These are phyloP conservation scores for Spatholobus suberectus DNA, from an alignment of 306 rosid species.

Conservation along the genomic window DNA sequence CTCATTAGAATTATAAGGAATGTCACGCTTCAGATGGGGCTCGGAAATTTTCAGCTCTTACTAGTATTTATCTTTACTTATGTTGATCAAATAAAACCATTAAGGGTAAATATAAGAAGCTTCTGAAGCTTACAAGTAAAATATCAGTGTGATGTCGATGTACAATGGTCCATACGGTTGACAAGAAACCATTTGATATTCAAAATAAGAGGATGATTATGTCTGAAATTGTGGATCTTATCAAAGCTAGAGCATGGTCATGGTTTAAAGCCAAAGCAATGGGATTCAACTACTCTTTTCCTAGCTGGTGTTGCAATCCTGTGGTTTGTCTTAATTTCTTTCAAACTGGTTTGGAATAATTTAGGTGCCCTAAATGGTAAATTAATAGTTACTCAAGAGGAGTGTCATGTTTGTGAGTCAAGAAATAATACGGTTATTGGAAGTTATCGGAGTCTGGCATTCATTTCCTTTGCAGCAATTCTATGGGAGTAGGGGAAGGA, in stretches of 20 bases:
- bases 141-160: too few relatives aligned
- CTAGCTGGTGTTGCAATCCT: not conserved
- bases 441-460: not conserved
- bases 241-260: not conserved
- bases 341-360: not conserved
- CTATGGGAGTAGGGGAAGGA: not conserved
- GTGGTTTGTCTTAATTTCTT: not conserved
- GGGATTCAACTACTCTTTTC: not conserved
- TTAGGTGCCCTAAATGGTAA: not conserved
- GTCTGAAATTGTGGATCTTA: not conserved
- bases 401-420: not conserved
- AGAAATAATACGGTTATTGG: not conserved
- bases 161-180: not conserved
- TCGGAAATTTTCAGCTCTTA: not conserved
- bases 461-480: not conserved
- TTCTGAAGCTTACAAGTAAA: not conserved
- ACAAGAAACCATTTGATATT: not conserved
- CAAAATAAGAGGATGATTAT: not conserved
- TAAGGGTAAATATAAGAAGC: not conserved
- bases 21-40: not conserved
- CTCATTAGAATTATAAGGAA: not conserved
- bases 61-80: not conserved
- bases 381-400: not conserved
- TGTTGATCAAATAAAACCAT: not conserved
- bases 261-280: not conserved